phyloP scores from a whole-genome alignment of 73 alveolate species.

The Paramecium sonneborni region DNA sequence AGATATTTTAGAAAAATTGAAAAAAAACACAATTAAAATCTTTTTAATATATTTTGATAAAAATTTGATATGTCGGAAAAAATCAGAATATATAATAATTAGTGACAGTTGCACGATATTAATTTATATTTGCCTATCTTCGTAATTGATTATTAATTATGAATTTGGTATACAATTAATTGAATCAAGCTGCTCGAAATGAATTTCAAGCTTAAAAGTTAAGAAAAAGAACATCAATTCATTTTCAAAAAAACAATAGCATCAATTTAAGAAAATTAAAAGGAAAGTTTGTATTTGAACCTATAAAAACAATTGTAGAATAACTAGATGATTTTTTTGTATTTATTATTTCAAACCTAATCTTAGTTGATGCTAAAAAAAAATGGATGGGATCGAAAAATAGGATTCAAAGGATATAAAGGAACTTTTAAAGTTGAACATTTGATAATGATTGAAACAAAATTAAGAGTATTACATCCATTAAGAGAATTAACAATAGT shows the following conservation, averaged over 20 bases:
- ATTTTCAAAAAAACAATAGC: not conserved
- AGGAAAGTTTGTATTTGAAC: not conserved
- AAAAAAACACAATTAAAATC: too few species aligned
- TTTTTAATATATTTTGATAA: not conserved
- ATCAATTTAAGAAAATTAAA: not conserved
- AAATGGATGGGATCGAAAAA: not conserved
- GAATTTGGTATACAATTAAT: not conserved
- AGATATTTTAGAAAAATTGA: too few species aligned
- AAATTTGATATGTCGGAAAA: not conserved
- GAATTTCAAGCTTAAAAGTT: not conserved
- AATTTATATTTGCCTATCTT: not conserved
- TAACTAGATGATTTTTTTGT: not conserved
- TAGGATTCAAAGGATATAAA: constrained; percentile 19
- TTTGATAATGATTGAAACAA: not conserved
- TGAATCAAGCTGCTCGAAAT: not conserved
- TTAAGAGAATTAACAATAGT: not conserved
- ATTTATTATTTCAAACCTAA: not conserved
- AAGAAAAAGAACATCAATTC: not conserved
- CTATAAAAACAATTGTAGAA: not conserved
- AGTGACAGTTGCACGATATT: not conserved
- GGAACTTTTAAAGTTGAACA: constrained; percentile 42
- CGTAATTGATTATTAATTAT: not conserved
- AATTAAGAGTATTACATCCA: not conserved
- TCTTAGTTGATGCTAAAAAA: not conserved
- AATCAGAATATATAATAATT: not conserved